Base-by-base conservation (phyloP, 257 asterid species). In the Hygrophila difformis region DNA sequence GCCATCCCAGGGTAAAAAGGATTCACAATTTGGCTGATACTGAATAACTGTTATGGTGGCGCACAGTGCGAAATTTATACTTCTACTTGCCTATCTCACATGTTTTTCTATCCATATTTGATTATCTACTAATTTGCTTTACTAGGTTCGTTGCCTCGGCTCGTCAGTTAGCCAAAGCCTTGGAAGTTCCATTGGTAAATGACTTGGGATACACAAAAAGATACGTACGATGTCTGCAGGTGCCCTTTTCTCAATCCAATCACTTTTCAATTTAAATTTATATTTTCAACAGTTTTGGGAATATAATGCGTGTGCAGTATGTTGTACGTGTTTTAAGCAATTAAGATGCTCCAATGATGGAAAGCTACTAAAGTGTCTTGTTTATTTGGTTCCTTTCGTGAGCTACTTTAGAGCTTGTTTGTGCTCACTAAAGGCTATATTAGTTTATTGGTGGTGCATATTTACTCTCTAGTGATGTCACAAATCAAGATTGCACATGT, bases 91-190 rank as follows among this genome's bases (percentile, higher is more conserved):
- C 31, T 18, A 2, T 9, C 44, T 39, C 8, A 10, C 13, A 18
- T 39, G 44, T 8, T 10, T 39, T 13, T 13, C 16, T 7, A 39
- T 26, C 57, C 47, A 47, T 34, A 13, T 13, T 36, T 41, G 29
- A 42, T 16, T 29, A 31, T 60, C 58, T 39, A 50, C 51, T 10
- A 24, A 23, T 56, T 4, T 41, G 47, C 48, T 55, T n/a, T n/a
- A n/a, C 59, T 71, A 91, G 98, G 98, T 82, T 91, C 78, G 94
- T 86, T 61, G 79, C 93, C 47, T 82, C 98, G 44, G 98, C 94
- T 63, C 93, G 96, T 55, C 96, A 91, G 63, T 70, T 91, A 61
- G 93, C 95, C 62, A 91, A 91, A 65, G 93, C 96, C 42, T 73
- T 85, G 86, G 98, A 91, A 78, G 93, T 79, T 35, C 98, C 98